These are phyloP conservation scores for Rhodotorula graminis DNA, from an alignment of 768 basidiomycete species.

Conservation along the genomic window DNA sequence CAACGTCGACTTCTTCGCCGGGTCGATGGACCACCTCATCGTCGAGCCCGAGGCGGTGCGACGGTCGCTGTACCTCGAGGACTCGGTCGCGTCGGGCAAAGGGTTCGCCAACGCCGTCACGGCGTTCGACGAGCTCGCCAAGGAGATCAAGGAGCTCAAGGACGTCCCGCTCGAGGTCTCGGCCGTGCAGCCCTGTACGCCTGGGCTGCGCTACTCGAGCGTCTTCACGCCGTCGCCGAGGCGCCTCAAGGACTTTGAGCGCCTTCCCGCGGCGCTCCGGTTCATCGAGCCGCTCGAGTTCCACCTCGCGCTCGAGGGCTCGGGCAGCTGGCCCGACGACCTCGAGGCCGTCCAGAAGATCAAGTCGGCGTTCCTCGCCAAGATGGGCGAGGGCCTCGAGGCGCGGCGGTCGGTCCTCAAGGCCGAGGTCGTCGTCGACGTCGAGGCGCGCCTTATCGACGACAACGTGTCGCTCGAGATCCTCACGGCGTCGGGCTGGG, in stretches of 20 bases:
- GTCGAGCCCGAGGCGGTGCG: slow-evolving; percentile 46
- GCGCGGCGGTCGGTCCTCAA: slow-evolving; percentile 53
- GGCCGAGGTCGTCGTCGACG: slow-evolving; percentile 52
- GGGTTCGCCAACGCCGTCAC: slow-evolving; percentile 56
- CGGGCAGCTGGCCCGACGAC: slow-evolving; percentile 91
- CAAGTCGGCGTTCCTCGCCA: slow-evolving; percentile 86
- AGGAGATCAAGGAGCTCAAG: slow-evolving; percentile 67
- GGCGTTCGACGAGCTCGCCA: slow-evolving; percentile 75
- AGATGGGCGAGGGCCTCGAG: slow-evolving; percentile 65
- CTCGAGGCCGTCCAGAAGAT: slow-evolving; percentile 85
- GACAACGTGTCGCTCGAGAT: slow-evolving; percentile 73
- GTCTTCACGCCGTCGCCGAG: slow-evolving; percentile 75
- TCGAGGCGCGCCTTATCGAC: slow-evolving; percentile 57
- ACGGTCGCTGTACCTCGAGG: slow-evolving; percentile 44
- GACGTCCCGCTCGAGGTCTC: slow-evolving; percentile 69
- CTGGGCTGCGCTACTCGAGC: slow-evolving; percentile 71
- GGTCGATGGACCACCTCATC: slow-evolving; percentile 45
- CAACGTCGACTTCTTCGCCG: slow-evolving; percentile 50
- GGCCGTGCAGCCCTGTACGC: slow-evolving; percentile 68
- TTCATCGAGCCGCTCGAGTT: slow-evolving; percentile 68
- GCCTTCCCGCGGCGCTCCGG: slow-evolving; percentile 21
- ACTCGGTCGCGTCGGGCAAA: slow-evolving; percentile 45
- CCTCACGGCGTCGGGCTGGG: slow-evolving; percentile 74
- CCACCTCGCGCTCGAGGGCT: slow-evolving; percentile 84
- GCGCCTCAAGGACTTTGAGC: slow-evolving; percentile 47